Evolutionary conservation across 768 basidiomycete genomes (phyloP), one percentile per base, ranked within the genome.

Genomic region (Lentinula guzmanii): DNA sequence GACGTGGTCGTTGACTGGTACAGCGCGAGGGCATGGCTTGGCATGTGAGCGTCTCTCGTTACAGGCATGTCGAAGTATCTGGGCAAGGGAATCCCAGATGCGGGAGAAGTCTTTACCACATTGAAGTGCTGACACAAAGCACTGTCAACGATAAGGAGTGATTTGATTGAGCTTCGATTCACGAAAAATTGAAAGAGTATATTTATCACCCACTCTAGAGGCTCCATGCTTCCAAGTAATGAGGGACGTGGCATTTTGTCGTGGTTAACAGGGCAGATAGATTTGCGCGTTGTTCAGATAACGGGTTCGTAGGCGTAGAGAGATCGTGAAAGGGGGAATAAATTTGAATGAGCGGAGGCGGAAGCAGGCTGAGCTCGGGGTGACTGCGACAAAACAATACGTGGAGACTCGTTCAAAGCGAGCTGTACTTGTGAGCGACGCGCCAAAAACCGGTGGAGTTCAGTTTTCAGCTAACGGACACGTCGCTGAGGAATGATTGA

Each of bases 1-100:
- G 73, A 52, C 9, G 65, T 61, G 54, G 73, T 72, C 42, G 56
- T 58, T 39, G 72, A 48, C 45, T 73, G 72, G 61, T 74, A 71
- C 64, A 82, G 74, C 21, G 82, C 81, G 51, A 87, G 77, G 60
- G 82, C 74, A 66, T 87, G 86, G 3, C 84, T 86, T 42, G 86
- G 85, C 64, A 77, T 70, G 57, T 75, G 75, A 5, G 76, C 76
- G 53, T 79, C 75, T 60, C 74, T 78, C 10, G 76, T 63, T 57
- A 84, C 73, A 24, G 74, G 75, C 72, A 86, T 77, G 63, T 82
- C 77, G 61, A 85, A 73, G 1, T 77, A 77, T 10, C 74, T 61
- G 3, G 80, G 83, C 3, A 82, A 63, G 21, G 45, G 46, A 6
- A 13, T 41, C 24, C 58, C 45, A 13, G 69, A 55, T 10, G 55